These are phyloP conservation scores for Plantago coronopus DNA, from an alignment of 305 asterid species.

Conservation along the genomic window DNA sequence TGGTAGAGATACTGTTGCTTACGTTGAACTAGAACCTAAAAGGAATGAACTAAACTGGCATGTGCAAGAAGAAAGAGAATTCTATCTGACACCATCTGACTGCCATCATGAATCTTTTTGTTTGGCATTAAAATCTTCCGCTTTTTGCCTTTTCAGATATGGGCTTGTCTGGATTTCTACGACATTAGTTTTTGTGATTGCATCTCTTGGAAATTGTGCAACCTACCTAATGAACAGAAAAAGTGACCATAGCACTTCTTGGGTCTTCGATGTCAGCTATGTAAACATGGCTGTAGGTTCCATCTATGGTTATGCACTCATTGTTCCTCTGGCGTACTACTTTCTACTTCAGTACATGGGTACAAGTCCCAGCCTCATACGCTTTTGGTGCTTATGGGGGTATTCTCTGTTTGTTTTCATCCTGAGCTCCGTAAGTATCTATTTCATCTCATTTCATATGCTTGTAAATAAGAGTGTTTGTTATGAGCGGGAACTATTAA, in stretches of 20 bases:
- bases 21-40: too few species aligned
- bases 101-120: background rate
- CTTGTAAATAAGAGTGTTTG: background rate
- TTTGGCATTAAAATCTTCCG: background rate
- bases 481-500: too few species aligned
- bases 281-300: conserved; percentile 66
- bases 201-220: conserved; percentile 82
- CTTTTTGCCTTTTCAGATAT: conserved; percentile 41
- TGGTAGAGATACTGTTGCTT: too few species aligned
- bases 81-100: conserved; percentile 11
- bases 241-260: conserved; percentile 37
- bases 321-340: conserved; percentile 86
- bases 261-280: conserved; percentile 82
- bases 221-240: conserved; percentile 66
- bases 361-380: conserved; percentile 70
- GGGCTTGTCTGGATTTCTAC: conserved; percentile 96
- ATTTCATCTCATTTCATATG: conserved; percentile 11
- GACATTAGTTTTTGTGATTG: conserved; percentile 71
- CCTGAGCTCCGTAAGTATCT: conserved; percentile 69
- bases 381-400: conserved; percentile 99
- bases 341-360: conserved; percentile 83
- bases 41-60: too few species aligned
- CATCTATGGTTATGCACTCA: conserved; percentile 73
- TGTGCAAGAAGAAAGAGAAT: background rate
- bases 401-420: conserved; percentile 82